These are phyloP conservation scores for Fusarium musae DNA, from an alignment of 2,329 filamentous ascomycete species.

Conservation along the genomic window DNA sequence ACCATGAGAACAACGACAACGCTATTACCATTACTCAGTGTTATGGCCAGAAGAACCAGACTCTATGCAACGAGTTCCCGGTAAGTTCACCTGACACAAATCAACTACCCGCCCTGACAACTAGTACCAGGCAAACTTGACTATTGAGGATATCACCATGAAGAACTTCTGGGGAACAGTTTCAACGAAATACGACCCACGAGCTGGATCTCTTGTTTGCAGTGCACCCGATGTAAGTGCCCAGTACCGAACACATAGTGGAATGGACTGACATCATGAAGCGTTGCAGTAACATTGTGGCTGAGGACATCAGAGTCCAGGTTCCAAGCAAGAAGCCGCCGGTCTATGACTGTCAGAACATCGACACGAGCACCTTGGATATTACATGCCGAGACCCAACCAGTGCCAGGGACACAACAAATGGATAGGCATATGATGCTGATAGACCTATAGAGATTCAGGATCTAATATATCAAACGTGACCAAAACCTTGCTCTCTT, in stretches of 20 bases:
- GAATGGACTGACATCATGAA: neutral
- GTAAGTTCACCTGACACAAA: neutral
- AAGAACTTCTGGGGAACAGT: constrained; percentile 47
- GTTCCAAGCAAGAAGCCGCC: constrained; percentile 39
- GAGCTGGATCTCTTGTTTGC: constrained; percentile 46
- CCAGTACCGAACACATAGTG: rapidly evolving
- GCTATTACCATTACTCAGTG: constrained; percentile 47
- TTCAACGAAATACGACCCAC: constrained; percentile 45
- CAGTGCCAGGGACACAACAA: constrained; percentile 21
- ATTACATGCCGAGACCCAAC: constrained; percentile 33
- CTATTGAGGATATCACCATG: constrained; percentile 43
- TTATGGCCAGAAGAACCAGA: constrained; percentile 44
- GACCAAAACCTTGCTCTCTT: neutral
- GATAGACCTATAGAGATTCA: neutral
- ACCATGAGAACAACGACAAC: constrained; percentile 68
- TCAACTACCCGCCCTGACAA: neutral
- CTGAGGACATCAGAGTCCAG: constrained; percentile 35
- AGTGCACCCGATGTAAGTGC: constrained; percentile 44
- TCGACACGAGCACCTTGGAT: constrained; percentile 27
- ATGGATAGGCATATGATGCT: neutral
- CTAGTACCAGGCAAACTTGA: constrained; percentile 35
- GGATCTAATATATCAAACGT: too few relatives aligned
- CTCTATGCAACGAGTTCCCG: constrained; percentile 40
- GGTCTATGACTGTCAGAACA: constrained; percentile 40
- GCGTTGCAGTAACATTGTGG: constrained; percentile 42